Conservation (phyloP, 1,139 yeast species). For the Pichia sp. region DNA sequence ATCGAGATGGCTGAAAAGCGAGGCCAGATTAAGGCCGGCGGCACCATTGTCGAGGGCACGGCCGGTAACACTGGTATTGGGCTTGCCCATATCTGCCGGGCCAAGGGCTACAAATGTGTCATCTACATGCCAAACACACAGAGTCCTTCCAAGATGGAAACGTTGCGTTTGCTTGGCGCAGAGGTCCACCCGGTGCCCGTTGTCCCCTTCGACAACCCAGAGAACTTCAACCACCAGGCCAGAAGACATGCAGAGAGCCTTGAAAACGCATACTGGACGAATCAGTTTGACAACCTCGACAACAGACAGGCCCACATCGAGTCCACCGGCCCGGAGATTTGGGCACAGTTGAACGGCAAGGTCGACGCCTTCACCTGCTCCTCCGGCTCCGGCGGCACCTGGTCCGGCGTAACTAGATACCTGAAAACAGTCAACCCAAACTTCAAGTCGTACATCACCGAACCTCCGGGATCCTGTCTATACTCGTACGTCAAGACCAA, state of each 20-base stretch:
- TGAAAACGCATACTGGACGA: constrained; percentile 84
- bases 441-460: constrained; percentile 64
- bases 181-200: constrained; percentile 91
- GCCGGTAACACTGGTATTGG: constrained; percentile 90
- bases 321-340: constrained; percentile 90
- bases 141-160: constrained; percentile 70
- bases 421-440: constrained; percentile 47
- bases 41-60: constrained; percentile 66
- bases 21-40: constrained; percentile 55
- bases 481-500: constrained; percentile 65
- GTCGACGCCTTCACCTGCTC: constrained; percentile 85
- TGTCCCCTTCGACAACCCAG: constrained; percentile 73
- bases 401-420: constrained; percentile 77
- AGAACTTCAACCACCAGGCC: constrained; percentile 83
- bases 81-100: constrained; percentile 79
- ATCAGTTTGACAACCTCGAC: constrained; percentile 82
- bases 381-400: constrained; percentile 89
- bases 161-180: constrained; percentile 71
- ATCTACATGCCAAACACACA: constrained; percentile 91
- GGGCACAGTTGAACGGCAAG: constrained; percentile 77
- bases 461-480: constrained; percentile 88
- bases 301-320: constrained; percentile 87
- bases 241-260: constrained; percentile 71
- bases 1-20: constrained; percentile 72
- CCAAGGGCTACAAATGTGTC: constrained; percentile 77